These are phyloP conservation scores for Metschnikowia noctiluminum DNA, from an alignment of 805 yeast species.

Conservation along the genomic window DNA sequence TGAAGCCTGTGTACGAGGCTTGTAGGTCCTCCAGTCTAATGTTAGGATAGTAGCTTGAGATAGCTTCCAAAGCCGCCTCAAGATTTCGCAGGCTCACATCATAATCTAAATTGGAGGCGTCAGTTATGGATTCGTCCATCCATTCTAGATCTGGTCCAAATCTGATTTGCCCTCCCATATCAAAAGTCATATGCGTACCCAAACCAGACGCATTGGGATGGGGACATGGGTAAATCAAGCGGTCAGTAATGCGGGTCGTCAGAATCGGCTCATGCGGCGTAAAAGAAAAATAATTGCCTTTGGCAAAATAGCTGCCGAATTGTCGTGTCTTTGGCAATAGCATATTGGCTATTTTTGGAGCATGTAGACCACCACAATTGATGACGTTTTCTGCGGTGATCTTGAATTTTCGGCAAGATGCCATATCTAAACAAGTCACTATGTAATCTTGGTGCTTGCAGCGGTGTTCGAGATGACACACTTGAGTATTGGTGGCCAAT, in stretches of 20 bases:
- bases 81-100: constrained; percentile 48
- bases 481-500: constrained; percentile 58
- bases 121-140: constrained; percentile 40
- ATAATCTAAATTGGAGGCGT: constrained; percentile 40
- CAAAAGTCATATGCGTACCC: constrained; percentile 86
- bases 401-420: constrained; percentile 28
- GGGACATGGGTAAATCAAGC: constrained; percentile 68
- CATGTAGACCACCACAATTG: constrained; percentile 78
- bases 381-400: constrained; percentile 57
- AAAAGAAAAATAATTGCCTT: constrained; percentile 76
- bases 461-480: constrained; percentile 37
- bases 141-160: constrained; percentile 93
- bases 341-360: constrained; percentile 68
- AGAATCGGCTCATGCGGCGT: constrained; percentile 43
- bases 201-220: constrained; percentile 68
- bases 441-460: constrained; percentile 20
- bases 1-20: constrained; percentile 75
- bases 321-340: constrained; percentile 62
- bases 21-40: constrained; percentile 48
- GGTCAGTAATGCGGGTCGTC: constrained; percentile 24
- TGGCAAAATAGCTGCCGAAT: constrained; percentile 63
- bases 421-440: constrained; percentile 27
- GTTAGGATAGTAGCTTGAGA: constrained; percentile 61
- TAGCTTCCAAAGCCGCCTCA: constrained; percentile 54
- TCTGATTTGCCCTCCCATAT: constrained; percentile 70